phyloP scores from a whole-genome alignment of 2,329 filamentous ascomycete genomes.

The Ilyonectria destructans region DNA sequence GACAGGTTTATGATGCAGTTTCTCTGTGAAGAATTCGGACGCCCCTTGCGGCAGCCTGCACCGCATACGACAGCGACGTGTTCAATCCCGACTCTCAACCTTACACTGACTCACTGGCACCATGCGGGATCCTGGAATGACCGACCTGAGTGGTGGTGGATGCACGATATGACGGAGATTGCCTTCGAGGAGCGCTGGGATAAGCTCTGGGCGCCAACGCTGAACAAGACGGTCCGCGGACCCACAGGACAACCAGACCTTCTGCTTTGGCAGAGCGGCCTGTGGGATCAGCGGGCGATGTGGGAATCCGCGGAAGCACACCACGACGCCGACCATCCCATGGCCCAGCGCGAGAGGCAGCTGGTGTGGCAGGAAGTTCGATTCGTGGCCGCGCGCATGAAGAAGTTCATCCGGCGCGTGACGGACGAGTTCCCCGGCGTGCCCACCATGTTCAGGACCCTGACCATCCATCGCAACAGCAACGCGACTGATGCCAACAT shows the following conservation, averaged over 20 bases:
- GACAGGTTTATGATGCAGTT: constrained; percentile 44
- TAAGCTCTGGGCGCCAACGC: constrained; percentile 23
- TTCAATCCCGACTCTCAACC: constrained; percentile 39
- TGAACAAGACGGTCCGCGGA: constrained; percentile 35
- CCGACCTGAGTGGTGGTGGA: constrained; percentile 43
- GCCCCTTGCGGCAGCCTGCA: constrained; percentile 27
- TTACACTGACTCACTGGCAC: constrained; percentile 42
- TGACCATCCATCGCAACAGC: constrained; percentile 40
- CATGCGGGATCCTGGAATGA: constrained; percentile 37
- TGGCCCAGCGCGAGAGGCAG: constrained; percentile 36
- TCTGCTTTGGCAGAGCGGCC: constrained; percentile 42
- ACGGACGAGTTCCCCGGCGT: constrained; percentile 30
- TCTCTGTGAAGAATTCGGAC: constrained; percentile 41
- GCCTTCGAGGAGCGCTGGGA: constrained; percentile 40
- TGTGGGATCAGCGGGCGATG: constrained; percentile 43
- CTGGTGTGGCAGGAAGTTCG: constrained; percentile 42
- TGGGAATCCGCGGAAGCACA: constrained; percentile 41
- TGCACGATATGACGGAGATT: constrained; percentile 41
- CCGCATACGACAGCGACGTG: constrained; percentile 39
- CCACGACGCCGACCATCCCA: constrained; percentile 37
- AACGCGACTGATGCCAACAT: constrained; percentile 34
- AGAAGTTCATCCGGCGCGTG: constrained; percentile 34
- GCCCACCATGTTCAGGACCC: constrained; percentile 37
- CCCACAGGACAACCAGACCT: constrained; percentile 35
- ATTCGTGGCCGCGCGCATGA: constrained; percentile 34